These are phyloP conservation scores for Buddleja alternifolia DNA, from an alignment of 257 asterid species.

Conservation along the genomic window DNA sequence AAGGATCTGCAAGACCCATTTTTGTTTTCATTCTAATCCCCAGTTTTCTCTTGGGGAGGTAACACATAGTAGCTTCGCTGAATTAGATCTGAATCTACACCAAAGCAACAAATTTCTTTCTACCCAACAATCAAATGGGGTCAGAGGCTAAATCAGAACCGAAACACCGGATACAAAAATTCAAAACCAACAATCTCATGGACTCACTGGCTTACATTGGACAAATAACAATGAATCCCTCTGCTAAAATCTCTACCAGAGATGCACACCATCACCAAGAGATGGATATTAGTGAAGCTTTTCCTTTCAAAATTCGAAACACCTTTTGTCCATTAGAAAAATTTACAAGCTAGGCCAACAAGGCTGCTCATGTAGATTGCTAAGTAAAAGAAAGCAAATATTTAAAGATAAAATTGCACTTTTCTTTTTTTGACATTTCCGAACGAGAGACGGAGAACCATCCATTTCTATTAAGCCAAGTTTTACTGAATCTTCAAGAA, in stretches of 20 bases:
- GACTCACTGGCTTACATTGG: background rate
- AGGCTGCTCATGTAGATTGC: background rate
- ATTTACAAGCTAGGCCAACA: background rate
- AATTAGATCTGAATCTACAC: background rate
- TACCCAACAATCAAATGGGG: too few species aligned
- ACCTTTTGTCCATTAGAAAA: background rate
- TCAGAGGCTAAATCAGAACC: too few species aligned
- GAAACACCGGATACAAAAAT: background rate
- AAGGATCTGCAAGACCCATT: background rate
- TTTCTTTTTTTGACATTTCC: background rate
- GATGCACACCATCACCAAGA: slow-evolving; percentile 11
- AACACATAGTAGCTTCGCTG: background rate
- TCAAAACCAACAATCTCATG: background rate
- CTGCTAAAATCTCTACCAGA: background rate
- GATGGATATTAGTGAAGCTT: background rate
- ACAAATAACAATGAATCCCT: background rate
- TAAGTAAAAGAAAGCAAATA: background rate
- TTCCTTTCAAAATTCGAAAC: background rate
- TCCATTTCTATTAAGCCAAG: too few species aligned
- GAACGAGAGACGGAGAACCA: too few species aligned
- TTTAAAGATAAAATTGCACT: background rate
- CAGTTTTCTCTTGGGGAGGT: background rate
- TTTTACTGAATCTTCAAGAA: too few species aligned
- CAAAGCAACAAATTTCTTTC: too few species aligned
- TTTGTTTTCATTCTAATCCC: background rate